phyloP scores from a whole-genome alignment of 164 flowering plant genomes.

The Annona cherimola region DNA sequence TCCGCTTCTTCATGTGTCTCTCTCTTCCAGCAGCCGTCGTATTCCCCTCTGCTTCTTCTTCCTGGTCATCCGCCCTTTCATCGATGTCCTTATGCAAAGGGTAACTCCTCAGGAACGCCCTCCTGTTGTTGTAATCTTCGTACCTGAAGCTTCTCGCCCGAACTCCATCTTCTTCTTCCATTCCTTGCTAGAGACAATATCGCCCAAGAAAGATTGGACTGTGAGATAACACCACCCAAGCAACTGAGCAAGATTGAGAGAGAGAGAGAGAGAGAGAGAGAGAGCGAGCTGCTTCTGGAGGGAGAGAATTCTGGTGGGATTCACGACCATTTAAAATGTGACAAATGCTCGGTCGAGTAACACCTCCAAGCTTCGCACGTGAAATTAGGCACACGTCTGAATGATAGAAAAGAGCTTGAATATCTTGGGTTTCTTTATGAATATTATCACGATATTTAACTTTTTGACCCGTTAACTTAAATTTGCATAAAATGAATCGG shows the following conservation, averaged over 20 bases:
- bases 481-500: no score
- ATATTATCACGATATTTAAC: no score
- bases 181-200: background rate
- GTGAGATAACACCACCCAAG: background rate
- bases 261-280: conserved; percentile 1
- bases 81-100: conserved; percentile 36
- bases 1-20: conserved; percentile 20
- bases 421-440: no score
- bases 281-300: no score
- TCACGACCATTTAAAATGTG: background rate
- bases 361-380: background rate
- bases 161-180: conserved; percentile 18
- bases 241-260: background rate
- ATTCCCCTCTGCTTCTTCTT: background rate
- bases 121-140: conserved; percentile 41
- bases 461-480: no score
- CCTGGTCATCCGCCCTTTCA: conserved; percentile 13
- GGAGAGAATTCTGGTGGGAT: background rate
- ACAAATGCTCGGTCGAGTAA: background rate
- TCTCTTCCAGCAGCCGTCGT: background rate
- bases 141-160: conserved; percentile 31
- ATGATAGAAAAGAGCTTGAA: no score
- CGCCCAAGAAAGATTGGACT: background rate
- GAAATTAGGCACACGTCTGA: background rate
- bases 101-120: conserved; percentile 48